These are phyloP conservation scores for Solanum pimpinellifolium DNA, from an alignment of 257 asterid species.

Conservation along the genomic window DNA sequence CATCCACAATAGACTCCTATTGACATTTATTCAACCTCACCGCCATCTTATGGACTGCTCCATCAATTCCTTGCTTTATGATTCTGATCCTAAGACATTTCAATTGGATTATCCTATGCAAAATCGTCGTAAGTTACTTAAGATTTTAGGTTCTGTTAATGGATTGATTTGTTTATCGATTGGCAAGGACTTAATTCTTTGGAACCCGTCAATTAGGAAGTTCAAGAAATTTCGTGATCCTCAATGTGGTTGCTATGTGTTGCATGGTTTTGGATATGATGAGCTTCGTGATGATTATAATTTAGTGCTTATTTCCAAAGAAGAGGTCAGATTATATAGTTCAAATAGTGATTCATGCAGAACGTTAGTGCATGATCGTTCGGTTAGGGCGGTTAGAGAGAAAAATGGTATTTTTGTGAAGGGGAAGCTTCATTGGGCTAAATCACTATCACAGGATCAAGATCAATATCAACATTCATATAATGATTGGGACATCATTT, in stretches of 20 bases:
- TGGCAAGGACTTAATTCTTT: conserved; percentile 2
- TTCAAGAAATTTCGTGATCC: conserved; percentile 2
- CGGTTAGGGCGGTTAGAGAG: conserved; percentile 4
- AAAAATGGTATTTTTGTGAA: conserved; percentile 20
- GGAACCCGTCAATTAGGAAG: conserved; percentile 14
- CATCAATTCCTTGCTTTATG: not conserved
- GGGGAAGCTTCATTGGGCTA: conserved; percentile 12
- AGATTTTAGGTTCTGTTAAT: conserved; percentile 14
- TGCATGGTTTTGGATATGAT: conserved; percentile 22
- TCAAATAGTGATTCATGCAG: conserved; percentile 39
- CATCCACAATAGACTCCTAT: not conserved
- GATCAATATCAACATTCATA: too few species aligned
- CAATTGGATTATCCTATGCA: not conserved
- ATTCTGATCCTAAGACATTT: not conserved
- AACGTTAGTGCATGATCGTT: conserved; percentile 7
- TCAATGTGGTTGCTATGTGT: not conserved
- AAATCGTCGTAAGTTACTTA: not conserved
- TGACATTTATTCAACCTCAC: not conserved
- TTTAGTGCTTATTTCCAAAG: conserved; percentile 29
- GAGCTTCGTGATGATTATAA: not conserved
- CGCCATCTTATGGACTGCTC: conserved; percentile 7
- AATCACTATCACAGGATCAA: not conserved
- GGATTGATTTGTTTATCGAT: conserved; percentile 18
- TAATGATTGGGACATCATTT: not conserved
- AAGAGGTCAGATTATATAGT: conserved; percentile 32